Base-by-base conservation (phyloP, 306 rosid species). In the Arachis hypogaea region DNA sequence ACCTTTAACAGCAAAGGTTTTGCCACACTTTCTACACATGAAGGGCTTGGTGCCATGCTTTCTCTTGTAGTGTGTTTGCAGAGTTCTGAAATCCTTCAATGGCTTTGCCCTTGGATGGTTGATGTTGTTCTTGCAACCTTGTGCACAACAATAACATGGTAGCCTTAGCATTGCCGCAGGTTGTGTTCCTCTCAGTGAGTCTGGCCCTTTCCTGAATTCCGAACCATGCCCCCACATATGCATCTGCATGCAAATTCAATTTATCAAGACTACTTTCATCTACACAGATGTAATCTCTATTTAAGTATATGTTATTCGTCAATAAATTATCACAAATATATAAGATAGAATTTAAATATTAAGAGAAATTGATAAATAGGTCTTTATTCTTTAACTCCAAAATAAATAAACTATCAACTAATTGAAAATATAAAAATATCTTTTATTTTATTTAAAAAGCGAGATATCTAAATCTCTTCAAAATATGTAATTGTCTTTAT, bases 211-310 rank as follows among this genome's bases (percentile, higher is more conserved):
- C 73, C 98, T 77, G 42, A 66, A 93, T 80, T 93, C 96, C 0
- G 98, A 93, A 4, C 98, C 98, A 44, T 93, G 98, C 9, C 97
- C 98, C 98, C 98, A 93, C 98, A 93, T 93, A 67, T 93, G 98
- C 98, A 93, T 93, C 98, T 93, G 78, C 60, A 68, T 43, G 28
- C 28, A 1, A 33, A 2, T 4, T 4, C 38, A 33, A 33, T 33
- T 33, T 4, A 33, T 33, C 38, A 33, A 33, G 0, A 2, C 38
- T 22, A 22, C 28, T 22, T 22, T 22, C 28, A 22, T 22, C 28
- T 1, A 22, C 28, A 22, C 1, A 22, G 0, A 18, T 18, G 0
- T 18, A 18, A 22, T 0, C 28, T 22, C 28, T 22, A 22, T 22
- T 22, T 22, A 22, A 22, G 28, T 22, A 22, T 22, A 22, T 22